These are phyloP conservation scores for Claviceps sp. DNA, from an alignment of 2,329 filamentous ascomycete species.

Conservation along the genomic window DNA sequence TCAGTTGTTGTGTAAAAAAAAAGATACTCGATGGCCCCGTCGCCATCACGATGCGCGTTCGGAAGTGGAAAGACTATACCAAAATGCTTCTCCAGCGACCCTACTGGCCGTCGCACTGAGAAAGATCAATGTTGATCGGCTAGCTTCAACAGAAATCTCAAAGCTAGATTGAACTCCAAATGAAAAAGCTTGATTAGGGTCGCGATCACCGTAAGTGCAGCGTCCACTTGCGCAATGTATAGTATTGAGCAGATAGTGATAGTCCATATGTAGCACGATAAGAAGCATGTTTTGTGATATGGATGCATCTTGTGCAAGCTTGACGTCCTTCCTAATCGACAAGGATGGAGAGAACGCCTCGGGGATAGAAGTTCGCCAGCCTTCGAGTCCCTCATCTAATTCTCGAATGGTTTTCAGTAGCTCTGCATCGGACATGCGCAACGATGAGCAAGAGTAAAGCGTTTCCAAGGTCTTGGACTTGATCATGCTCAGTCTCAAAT, in stretches of 20 bases:
- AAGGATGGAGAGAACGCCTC: slow-evolving; percentile 31
- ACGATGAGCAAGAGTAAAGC: slow-evolving; percentile 35
- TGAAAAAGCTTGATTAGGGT: slow-evolving; percentile 15
- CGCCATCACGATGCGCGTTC: no score
- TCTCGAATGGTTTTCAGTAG: slow-evolving; percentile 40
- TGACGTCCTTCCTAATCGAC: slow-evolving; percentile 20
- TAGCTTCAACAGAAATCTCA: slow-evolving; percentile 39
- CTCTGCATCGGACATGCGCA: slow-evolving; percentile 39
- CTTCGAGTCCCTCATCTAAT: slow-evolving; percentile 42
- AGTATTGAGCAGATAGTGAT: slow-evolving; percentile 39
- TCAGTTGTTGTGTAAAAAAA: not conserved
- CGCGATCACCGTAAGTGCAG: slow-evolving; percentile 24
- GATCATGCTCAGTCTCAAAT: slow-evolving; percentile 34
- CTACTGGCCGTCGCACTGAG: slow-evolving; percentile 28
- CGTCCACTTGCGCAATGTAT: slow-evolving; percentile 43
- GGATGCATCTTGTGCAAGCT: slow-evolving; percentile 14
- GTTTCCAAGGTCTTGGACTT: slow-evolving; percentile 35
- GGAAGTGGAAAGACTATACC: slow-evolving; percentile 21
- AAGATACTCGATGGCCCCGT: not conserved
- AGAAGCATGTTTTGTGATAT: slow-evolving; percentile 29
- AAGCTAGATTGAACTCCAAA: slow-evolving; percentile 37
- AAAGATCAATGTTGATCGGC: slow-evolving; percentile 39
- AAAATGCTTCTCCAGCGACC: slow-evolving; percentile 34
- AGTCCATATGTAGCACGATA: slow-evolving; percentile 38
- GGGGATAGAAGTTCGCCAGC: slow-evolving; percentile 37